phyloP scores from a whole-genome alignment of 306 rosid genomes.

The Dryas octopetala region DNA sequence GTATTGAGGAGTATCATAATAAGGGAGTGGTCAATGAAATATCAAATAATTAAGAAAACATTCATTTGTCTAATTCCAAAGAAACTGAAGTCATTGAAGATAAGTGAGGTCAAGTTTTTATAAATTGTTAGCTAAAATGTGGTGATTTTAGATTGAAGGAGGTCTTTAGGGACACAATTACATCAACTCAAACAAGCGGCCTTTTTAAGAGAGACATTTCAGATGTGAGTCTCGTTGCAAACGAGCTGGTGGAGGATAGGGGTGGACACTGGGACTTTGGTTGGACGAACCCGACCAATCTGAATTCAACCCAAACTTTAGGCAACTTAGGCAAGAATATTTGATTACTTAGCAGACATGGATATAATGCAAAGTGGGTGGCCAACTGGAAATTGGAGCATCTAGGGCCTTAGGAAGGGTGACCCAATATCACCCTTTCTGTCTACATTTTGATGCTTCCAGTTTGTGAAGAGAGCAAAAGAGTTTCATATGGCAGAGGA shows the following conservation, averaged over 20 bases:
- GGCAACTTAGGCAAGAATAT: background rate
- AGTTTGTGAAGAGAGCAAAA: background rate
- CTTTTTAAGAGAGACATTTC: background rate
- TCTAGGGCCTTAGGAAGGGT: background rate
- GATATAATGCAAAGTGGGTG: background rate
- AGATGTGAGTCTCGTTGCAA: background rate
- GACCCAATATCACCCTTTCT: background rate
- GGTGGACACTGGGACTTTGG: background rate
- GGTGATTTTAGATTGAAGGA: background rate
- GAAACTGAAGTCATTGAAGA: background rate
- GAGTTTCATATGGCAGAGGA: background rate
- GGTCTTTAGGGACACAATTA: background rate
- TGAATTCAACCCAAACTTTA: background rate
- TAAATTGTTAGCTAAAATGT: background rate
- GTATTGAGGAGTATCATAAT: too few species aligned
- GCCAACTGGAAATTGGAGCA: too few species aligned
- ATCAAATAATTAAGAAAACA: too few species aligned
- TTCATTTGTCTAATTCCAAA: background rate
- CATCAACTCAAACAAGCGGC: background rate
- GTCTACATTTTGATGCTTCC: background rate
- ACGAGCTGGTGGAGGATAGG: background rate
- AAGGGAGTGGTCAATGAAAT: too few species aligned
- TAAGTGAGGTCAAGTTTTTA: background rate
- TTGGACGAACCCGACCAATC: background rate
- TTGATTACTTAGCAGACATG: background rate